Conservation (phyloP, 768 basidiomycete species). For the Candolleomyces aberdarensis region DNA sequence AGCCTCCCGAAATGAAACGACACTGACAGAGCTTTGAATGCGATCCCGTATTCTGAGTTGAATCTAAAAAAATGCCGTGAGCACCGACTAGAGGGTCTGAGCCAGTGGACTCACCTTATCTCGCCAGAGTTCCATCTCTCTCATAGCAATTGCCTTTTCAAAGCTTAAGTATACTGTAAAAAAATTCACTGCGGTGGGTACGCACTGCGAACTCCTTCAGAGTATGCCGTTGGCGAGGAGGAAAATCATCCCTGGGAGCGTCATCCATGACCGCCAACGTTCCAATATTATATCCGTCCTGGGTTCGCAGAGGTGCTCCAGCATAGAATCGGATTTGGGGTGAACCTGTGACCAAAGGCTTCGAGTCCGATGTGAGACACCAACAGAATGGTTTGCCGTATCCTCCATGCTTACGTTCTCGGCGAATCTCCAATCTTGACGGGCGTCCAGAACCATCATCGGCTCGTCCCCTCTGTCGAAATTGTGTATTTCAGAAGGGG, state of each 20-base stretch:
- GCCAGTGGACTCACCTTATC: constrained; percentile 61
- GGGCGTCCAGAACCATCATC: constrained; percentile 77
- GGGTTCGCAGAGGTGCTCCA: constrained; percentile 84
- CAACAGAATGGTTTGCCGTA: not conserved
- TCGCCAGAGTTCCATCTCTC: constrained; percentile 94
- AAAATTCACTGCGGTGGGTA: constrained; percentile 8
- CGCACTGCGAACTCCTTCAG: constrained; percentile 86
- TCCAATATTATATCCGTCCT: constrained; percentile 89
- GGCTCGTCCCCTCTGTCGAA: constrained; percentile 74
- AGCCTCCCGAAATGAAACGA: not conserved
- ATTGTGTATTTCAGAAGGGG: not conserved
- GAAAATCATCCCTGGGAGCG: constrained; percentile 77
- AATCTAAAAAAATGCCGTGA: constrained; percentile 44
- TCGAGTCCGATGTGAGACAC: not conserved
- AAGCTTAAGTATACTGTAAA: constrained; percentile 10
- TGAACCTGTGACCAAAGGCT: constrained; percentile 69
- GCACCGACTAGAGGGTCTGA: not conserved
- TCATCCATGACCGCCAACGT: constrained; percentile 88
- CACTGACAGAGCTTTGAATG: constrained; percentile 81
- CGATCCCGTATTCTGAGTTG: constrained; percentile 87
- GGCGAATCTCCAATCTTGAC: constrained; percentile 83
- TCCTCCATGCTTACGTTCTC: constrained; percentile 57
- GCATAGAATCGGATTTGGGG: constrained; percentile 87
- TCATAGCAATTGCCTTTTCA: constrained; percentile 76
- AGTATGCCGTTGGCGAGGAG: constrained; percentile 85